A percentile compares a stretch with the other conserved stretches of the same genome.
phyloP scores from a whole-genome alignment of 768 basidiomycete genomes.

The Suillus discolor region DNA sequence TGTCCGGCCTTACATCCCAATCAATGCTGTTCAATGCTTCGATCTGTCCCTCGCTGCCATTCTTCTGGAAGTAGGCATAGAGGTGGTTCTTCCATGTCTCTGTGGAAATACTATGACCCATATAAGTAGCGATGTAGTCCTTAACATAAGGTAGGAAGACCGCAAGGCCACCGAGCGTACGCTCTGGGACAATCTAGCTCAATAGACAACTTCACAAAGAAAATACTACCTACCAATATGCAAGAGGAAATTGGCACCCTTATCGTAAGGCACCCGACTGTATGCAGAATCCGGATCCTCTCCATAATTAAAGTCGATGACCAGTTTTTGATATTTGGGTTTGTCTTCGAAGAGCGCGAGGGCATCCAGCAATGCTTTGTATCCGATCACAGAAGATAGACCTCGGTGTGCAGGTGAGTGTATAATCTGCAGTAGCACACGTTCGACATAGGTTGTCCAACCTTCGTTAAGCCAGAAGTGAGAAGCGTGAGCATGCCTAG shows the following conservation, averaged over 20 bases:
- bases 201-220: not conserved
- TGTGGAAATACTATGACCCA: conserved; percentile 58
- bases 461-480: conserved; percentile 58
- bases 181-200: conserved; percentile 35
- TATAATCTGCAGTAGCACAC: conserved; percentile 47
- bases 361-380: conserved; percentile 47
- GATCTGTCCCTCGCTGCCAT: conserved; percentile 46
- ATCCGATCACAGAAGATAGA: conserved; percentile 52
- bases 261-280: conserved; percentile 53
- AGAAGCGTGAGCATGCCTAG: conserved; percentile 41
- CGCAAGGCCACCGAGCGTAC: conserved; percentile 56
- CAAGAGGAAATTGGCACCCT: conserved; percentile 60
- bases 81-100: conserved; percentile 60
- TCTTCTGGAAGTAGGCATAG: conserved; percentile 49
- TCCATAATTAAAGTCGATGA: conserved; percentile 49
- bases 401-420: conserved; percentile 51
- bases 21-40: conserved; percentile 52
- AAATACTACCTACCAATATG: conserved; percentile 42
- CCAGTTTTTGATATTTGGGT: conserved; percentile 54
- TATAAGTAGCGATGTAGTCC: conserved; percentile 57
- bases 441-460: conserved; percentile 64
- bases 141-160: conserved; percentile 58
- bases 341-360: conserved; percentile 42
- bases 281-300: conserved; percentile 53
- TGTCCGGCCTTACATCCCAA: conserved; percentile 50